Base-by-base conservation (phyloP, 1,284 basidiomycete genomes). In the Moesziomyces parantarcticus region DNA sequence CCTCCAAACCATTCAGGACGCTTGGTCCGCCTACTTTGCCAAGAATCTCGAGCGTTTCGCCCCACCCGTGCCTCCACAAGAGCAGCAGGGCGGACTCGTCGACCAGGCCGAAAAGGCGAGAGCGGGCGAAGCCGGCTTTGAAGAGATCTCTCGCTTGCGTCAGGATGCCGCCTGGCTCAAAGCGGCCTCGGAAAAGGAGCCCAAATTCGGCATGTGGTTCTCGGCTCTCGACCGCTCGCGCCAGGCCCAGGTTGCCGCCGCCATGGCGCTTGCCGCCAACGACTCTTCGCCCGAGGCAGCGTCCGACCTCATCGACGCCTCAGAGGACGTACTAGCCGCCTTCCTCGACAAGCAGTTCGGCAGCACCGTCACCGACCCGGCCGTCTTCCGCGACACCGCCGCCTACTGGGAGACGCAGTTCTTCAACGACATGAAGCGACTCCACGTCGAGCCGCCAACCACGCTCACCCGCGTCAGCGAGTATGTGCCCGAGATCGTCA, bases 401-500 rank as follows among this genome's bases (percentile, higher is more conserved):
- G 88, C 92, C 10, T 90, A 91, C 83, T 98, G 95, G 95, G 97
- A 99, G 85, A 86, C 86, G 29, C 88, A 89, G 55, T 99, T 93
- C 86, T 96, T 97, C 86, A 87, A 90, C 45, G 95, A 98, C 83
- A 99, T 99, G 97, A 86, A 87, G 32, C 89, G 91, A 16, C 88
- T 99, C 26, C 89, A 89, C 67, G 92, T 99, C 51, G 90, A 92
- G 60, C 89, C 91, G 34, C 95, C 97, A 18, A 93, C 95, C 83
- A 93, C 90, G 1, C 86, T 98, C 57, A 99, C 97, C 3, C 90
- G 97, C 41, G 97, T 99, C 16, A 96, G 94, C 18, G 97, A 99
- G 85, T 99, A 94, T 85, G 91, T 99, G 14, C 93, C 94, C 9
- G 95, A 99, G 85, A 94, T 98, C 73, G 92, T 94, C 53, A 84